These are phyloP conservation scores for Passalora sequoiae DNA, from an alignment of 2,329 filamentous ascomycete genomes.

Conservation along the genomic window DNA sequence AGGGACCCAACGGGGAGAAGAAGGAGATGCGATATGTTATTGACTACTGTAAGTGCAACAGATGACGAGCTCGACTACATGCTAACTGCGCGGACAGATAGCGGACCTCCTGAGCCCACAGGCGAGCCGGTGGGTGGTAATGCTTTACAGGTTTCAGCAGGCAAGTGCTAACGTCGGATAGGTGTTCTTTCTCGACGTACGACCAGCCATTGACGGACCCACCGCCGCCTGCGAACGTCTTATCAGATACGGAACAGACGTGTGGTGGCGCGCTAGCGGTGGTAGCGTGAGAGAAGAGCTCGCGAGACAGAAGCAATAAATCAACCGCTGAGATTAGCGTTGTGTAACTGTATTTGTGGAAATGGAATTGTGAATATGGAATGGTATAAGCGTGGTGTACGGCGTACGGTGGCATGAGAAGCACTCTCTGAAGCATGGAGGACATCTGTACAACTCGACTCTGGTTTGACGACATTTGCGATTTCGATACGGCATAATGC, in stretches of 20 bases:
- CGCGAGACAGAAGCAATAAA: slow-evolving; percentile 26
- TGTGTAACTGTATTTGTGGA: background rate
- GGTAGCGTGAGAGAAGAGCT: slow-evolving; percentile 54
- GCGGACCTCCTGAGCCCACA: slow-evolving; percentile 70
- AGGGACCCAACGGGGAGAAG: slow-evolving; percentile 57
- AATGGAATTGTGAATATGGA: background rate
- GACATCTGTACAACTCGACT: slow-evolving; percentile 1
- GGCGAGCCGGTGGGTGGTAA: slow-evolving; percentile 92
- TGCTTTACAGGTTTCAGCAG: no score
- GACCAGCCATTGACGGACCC: slow-evolving; percentile 79
- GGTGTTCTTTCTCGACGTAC: slow-evolving; percentile 93
- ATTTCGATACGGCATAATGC: background rate
- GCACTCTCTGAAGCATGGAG: background rate
- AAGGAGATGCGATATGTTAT: slow-evolving; percentile 91
- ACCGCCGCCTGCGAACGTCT: slow-evolving; percentile 73
- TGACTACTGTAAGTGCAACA: slow-evolving; percentile 57
- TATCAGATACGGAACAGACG: slow-evolving; percentile 83
- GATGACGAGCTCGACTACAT: background rate
- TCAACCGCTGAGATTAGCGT: no score
- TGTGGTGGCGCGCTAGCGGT: slow-evolving; percentile 87
- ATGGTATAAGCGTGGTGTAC: slow-evolving; percentile 2
- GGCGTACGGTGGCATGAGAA: background rate
- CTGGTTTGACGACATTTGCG: background rate
- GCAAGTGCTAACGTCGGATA: no score
- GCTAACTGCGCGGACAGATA: slow-evolving; percentile 70